Evolutionary conservation across 2,329 filamentous ascomycete genomes (phyloP), one percentile per base, ranked within the genome.

Genomic region (Monilinia fructigena): DNA sequence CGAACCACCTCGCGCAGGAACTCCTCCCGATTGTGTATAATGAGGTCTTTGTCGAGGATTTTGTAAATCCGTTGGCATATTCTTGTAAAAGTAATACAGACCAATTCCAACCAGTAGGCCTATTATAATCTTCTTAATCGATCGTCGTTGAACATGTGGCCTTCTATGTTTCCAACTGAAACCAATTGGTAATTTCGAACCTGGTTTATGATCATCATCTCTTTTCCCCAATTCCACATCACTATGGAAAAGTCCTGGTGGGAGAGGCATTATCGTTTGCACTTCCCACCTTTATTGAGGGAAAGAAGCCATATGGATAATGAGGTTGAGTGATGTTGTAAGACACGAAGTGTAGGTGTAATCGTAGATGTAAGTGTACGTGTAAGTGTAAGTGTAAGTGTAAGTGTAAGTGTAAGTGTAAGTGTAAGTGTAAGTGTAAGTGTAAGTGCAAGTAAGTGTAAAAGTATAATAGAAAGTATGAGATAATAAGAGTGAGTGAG

Each of bases 221-320:
- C 85, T 85, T 77, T 88, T 89, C 66, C 85, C 86, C 67, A 87
- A 80, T 80, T 88, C 85, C 77, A 86, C 85, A 74, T 89, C 86
- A 67, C 78, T 81, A 31, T 79, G 75, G 69, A 83, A 80, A 26
- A 81, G 75, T 72, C 76, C 76, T 71, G 75, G 80, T 76, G 77
- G 69, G 59, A 75, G 71, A 63, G 75, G 70, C 79, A 81, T 81
- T 53, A 28, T 23, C 8, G 55, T 75, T 66, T 66, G 63, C 67
- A 40, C 66, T 68, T 69, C 69, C 68, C 72, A 71, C 69, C 67
- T 71, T 71, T 71, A 40, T 56, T 23, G 62, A 18, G 31, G 52
- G 50, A 38, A 35, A 56, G 54, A 16, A 70, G 70, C 73, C 73
- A 74, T 74, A 65, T 69, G 70, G 38, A 60, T 20, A 53, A 16